Evolutionary conservation across 768 basidiomycete genomes (phyloP), one percentile per base, ranked within the genome.

Genomic region (Boletus insuetus): DNA sequence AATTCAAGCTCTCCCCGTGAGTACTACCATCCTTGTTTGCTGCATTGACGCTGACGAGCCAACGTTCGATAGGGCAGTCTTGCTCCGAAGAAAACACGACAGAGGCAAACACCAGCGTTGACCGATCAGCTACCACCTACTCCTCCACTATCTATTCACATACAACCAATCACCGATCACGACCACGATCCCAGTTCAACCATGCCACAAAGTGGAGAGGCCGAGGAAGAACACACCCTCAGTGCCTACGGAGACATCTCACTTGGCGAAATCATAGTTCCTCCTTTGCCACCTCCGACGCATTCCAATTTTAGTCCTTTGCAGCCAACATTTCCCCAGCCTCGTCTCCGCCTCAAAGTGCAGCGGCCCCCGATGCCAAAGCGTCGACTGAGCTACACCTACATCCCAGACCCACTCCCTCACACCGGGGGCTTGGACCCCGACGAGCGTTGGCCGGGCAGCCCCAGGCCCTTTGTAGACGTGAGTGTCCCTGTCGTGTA

Each of bases 161-260:
- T 41, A 35, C 39, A 41, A 19, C 39, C 58, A 7, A 3, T 13
- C 32, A 17, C 29, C 11, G n/a, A 51, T 35, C 13, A n/a, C n/a
- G 40, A 53, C 31, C n/a, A 22, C 3, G 49, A 59, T 22, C 16
- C 44, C 11, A 8, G 9, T 11, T 39, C 24, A 13, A 7, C 17
- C 22, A 10, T 38, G 20, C 26, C 41, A 41, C 47, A 44, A 6
- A 32, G 24, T 19, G 42, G 6, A 49, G 58, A 60, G 22, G 26
- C 20, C 1, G 71, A 77, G 10, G 73, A 77, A 17, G 72, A 75
- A 53, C 60, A 80, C 58, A 75, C 72, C 0, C 59, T 82, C 41
- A 71, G 65, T 26, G 76, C 70, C 13, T 81, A 70, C 39, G 79
- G 81, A 9, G 77, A 81, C 24, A 74, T 80, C 24, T 77, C 78